phyloP scores from a whole-genome alignment of 805 yeast genomes.

The Metschnikowia peoriensis region DNA sequence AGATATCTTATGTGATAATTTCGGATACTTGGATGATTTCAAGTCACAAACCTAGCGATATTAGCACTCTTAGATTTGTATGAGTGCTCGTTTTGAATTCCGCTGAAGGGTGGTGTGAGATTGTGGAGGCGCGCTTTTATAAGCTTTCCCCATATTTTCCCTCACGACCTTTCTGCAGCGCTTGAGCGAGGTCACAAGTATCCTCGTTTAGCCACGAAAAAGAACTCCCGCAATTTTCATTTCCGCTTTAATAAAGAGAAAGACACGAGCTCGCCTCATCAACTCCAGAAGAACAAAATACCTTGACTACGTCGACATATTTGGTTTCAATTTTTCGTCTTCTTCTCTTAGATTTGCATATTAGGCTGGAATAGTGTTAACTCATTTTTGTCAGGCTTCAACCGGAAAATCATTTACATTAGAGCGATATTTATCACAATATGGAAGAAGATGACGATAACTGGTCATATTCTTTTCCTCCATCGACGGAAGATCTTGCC shows the following conservation, averaged over 20 bases:
- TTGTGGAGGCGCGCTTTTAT: background rate
- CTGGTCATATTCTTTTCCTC: constrained; percentile 41
- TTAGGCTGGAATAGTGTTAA: background rate
- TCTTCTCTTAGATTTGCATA: background rate
- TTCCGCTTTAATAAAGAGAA: background rate
- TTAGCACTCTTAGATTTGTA: no score
- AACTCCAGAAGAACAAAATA: no score
- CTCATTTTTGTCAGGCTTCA: background rate
- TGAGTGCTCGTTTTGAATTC: no score
- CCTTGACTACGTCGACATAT: no score
- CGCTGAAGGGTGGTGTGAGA: background rate
- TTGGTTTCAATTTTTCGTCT: background rate
- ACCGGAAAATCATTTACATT: background rate
- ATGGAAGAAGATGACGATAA: constrained; percentile 39
- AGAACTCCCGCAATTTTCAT: background rate
- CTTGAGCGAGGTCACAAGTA: background rate
- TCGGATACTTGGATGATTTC: no score
- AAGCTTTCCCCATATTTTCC: constrained; percentile 1
- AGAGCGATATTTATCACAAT: background rate
- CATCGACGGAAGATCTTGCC: constrained; percentile 29
- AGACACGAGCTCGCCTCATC: no score
- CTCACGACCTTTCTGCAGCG: constrained; percentile 1
- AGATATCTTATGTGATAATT: no score
- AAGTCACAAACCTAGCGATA: no score
- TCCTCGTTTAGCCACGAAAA: background rate